phyloP scores from a whole-genome alignment of 805 yeast genomes.

The Candida pseudoglaebosa region DNA sequence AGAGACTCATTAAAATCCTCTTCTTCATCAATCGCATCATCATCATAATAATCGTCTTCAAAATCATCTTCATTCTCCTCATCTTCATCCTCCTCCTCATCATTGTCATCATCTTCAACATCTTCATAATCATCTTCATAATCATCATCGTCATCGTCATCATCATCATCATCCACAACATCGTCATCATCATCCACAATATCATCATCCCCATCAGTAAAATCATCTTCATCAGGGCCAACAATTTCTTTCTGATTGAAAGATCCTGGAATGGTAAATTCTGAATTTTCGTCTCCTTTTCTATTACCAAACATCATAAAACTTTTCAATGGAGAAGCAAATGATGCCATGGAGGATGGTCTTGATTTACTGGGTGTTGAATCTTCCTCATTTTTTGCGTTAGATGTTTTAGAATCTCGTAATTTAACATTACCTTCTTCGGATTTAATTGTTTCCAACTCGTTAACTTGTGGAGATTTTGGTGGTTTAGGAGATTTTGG shows the following conservation, averaged over 20 bases:
- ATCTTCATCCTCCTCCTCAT: conserved; percentile 13
- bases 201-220: conserved; percentile 21
- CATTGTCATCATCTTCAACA: conserved; percentile 13
- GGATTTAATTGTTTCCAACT: conserved; percentile 4
- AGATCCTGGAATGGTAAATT: conserved; percentile 2
- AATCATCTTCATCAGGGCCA: conserved; percentile 21
- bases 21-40: conserved; percentile 6
- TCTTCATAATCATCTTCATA: conserved; percentile 13
- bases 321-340: conserved; percentile 38
- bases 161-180: conserved; percentile 27
- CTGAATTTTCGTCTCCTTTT: conserved; percentile 17
- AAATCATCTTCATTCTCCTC: conserved; percentile 12
- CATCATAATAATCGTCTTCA: conserved; percentile 13
- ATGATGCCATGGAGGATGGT: conserved; percentile 31
- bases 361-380: conserved; percentile 20
- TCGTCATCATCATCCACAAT: conserved; percentile 23
- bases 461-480: conserved; percentile 5
- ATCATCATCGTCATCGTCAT: conserved; percentile 20
- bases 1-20: not conserved
- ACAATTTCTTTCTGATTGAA: conserved; percentile 6
- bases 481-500: conserved; percentile 13
- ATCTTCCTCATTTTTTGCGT: conserved; percentile 12
- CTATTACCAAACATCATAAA: conserved; percentile 36
- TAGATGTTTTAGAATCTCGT: conserved; percentile 5
- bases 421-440: conserved; percentile 8